phyloP scores from a whole-genome alignment of 129 eudicot species.

The Flaveria ramosissima region DNA sequence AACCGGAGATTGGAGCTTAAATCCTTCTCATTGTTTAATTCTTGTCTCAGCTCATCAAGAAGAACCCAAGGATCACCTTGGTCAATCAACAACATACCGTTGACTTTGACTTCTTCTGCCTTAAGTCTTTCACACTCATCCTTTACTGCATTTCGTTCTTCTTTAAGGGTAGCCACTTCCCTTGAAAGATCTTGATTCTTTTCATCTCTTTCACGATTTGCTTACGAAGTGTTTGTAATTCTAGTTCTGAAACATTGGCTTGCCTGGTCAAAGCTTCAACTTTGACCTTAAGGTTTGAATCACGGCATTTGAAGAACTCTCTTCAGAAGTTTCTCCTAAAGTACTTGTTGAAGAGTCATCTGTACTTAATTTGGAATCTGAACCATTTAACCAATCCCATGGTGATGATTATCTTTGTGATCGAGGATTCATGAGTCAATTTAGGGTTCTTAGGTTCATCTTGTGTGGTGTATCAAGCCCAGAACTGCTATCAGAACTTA shows the following conservation, averaged over 20 bases:
- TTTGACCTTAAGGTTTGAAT: constrained; percentile 62
- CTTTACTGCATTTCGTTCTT: constrained; percentile 66
- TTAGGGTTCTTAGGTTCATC: constrained; percentile 37
- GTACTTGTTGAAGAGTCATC: constrained; percentile 76
- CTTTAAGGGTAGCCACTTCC: constrained; percentile 61
- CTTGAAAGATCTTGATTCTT: constrained; percentile 63
- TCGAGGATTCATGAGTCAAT: constrained; percentile 23
- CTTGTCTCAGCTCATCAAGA: constrained; percentile 68
- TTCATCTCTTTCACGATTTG: constrained; percentile 80
- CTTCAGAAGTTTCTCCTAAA: constrained; percentile 45
- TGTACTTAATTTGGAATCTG: constrained; percentile 41
- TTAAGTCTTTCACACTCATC: constrained; percentile 54
- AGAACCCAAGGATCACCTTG: constrained; percentile 72
- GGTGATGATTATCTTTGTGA: constrained; percentile 42
- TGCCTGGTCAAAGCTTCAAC: constrained; percentile 62
- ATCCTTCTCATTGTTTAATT: constrained; percentile 64
- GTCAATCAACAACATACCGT: constrained; percentile 47
- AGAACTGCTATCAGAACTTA: constrained; percentile 65
- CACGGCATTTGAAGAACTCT: constrained; percentile 42
- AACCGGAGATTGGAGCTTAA: constrained; percentile 60
- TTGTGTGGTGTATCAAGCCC: constrained; percentile 61
- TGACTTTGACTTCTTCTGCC: constrained; percentile 34
- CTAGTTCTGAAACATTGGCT: constrained; percentile 69
- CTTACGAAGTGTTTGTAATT: constrained; percentile 78
- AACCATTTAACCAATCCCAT: constrained; percentile 65